These are phyloP conservation scores for Sergeia podlipaevii DNA, from an alignment of 208 protist genomes.

Conservation along the genomic window DNA sequence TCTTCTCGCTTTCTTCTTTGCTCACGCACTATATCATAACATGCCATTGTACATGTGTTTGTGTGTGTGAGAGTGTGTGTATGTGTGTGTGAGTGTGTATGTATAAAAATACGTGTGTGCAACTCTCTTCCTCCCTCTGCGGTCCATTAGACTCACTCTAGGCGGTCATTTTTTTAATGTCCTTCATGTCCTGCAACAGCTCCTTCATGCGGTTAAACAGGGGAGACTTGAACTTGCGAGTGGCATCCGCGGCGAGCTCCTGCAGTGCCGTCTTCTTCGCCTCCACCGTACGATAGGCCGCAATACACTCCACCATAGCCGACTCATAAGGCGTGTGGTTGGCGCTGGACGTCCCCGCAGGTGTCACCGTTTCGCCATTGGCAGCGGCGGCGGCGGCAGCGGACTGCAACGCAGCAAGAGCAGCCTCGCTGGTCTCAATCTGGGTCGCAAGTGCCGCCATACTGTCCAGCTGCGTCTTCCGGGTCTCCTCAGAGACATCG, in stretches of 20 bases:
- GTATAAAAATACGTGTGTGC: too few relatives aligned
- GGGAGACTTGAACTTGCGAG: slow-evolving; percentile 80
- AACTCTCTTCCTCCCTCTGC: not conserved
- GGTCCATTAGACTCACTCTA: not conserved
- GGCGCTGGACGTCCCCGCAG: not conserved
- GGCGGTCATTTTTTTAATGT: slow-evolving; percentile 63
- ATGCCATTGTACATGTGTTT: too few relatives aligned
- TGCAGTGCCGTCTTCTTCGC: slow-evolving; percentile 43
- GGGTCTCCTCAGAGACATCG: slow-evolving; percentile 25
- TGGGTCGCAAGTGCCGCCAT: slow-evolving; percentile 15
- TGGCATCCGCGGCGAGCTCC: slow-evolving; percentile 81
- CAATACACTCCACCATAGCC: slow-evolving; percentile 68
- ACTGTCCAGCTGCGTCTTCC: slow-evolving; percentile 10
- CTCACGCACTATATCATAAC: too few relatives aligned
- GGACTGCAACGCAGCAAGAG: slow-evolving; percentile 11
- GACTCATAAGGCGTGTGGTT: slow-evolving; percentile 20
- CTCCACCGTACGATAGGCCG: slow-evolving; percentile 59
- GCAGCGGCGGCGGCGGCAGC: not conserved
- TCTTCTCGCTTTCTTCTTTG: too few relatives aligned
- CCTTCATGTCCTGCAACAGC: slow-evolving; percentile 77
- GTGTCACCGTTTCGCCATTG: not conserved
- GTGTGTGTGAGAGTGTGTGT: too few relatives aligned
- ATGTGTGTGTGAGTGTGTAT: too few relatives aligned
- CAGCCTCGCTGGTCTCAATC: slow-evolving; percentile 15
- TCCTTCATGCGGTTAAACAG: slow-evolving; percentile 86